A percentile compares a stretch with the other conserved stretches of the same genome.
Evolutionary conservation across 2,329 filamentous ascomycete genomes (phyloP).

Genomic region (Cercospora zeina): DNA sequence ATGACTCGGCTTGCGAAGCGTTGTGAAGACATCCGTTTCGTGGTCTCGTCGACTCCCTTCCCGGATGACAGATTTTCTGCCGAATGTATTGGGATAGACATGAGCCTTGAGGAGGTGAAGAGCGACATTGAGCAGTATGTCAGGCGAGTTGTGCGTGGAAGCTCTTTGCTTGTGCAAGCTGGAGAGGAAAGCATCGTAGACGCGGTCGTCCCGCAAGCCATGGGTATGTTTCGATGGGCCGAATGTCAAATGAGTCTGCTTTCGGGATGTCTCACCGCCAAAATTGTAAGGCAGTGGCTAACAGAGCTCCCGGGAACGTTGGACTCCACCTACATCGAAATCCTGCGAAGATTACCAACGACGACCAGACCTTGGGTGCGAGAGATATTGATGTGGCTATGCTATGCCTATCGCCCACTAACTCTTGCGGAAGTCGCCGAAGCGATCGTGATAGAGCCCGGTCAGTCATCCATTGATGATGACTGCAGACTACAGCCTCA

Average conservation of each 20-base stretch:
- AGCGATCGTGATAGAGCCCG: background rate
- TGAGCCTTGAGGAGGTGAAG: background rate
- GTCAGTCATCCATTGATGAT: background rate
- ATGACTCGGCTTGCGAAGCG: background rate
- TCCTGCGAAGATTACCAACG: background rate
- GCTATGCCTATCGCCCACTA: background rate
- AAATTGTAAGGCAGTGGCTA: background rate
- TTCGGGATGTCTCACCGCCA: background rate
- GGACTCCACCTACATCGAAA: background rate
- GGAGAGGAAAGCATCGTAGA: background rate
- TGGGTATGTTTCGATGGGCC: background rate
- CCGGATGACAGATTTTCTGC: background rate
- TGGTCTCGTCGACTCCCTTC: background rate
- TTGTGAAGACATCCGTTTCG: background rate
- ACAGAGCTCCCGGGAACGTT: background rate
- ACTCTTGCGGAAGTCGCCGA: background rate
- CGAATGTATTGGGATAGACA: background rate
- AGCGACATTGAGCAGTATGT: background rate
- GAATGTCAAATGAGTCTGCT: background rate
- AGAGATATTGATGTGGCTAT: background rate
- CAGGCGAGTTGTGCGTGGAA: background rate
- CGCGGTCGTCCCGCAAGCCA: background rate
- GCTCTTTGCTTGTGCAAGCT: background rate
- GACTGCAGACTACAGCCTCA: background rate
- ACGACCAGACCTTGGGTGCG: background rate